phyloP scores from a whole-genome alignment of 495 filamentous ascomycete genomes.

The Podospora fimiseda region DNA sequence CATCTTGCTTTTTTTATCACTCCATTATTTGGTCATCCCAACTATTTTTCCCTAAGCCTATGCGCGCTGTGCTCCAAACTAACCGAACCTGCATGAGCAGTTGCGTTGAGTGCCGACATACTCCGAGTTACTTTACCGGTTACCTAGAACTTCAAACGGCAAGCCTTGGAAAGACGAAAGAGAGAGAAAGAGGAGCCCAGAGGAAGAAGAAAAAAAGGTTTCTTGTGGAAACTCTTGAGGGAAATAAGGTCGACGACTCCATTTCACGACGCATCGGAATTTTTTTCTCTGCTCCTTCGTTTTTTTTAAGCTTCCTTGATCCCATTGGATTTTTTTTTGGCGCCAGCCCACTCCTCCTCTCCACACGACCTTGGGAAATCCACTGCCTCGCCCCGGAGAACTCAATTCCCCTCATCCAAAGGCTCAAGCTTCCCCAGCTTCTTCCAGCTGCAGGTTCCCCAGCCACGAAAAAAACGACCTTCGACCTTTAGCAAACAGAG shows the following conservation, averaged over 20 bases:
- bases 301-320: neutral
- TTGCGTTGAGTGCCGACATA: constrained; percentile 14
- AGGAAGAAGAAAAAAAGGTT: neutral
- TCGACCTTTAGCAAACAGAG: no score
- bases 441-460: neutral
- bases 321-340: neutral
- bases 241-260: neutral
- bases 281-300: constrained; percentile 1
- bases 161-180: constrained; percentile 1
- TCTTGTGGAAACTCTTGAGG: neutral
- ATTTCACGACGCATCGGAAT: constrained; percentile 1
- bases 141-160: constrained; percentile 5
- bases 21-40: constrained; percentile 11
- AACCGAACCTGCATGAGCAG: constrained; percentile 21
- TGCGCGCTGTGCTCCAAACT: constrained; percentile 15
- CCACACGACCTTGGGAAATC: no score
- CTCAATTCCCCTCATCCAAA: neutral
- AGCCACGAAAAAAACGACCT: neutral
- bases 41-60: constrained; percentile 6
- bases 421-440: no score
- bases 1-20: no score
- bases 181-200: neutral
- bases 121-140: constrained; percentile 9
- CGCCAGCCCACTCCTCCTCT: neutral
- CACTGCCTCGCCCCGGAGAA: no score